Base-by-base conservation (phyloP, 2,329 filamentous ascomycete genomes). In the Thelonectria rubi region DNA sequence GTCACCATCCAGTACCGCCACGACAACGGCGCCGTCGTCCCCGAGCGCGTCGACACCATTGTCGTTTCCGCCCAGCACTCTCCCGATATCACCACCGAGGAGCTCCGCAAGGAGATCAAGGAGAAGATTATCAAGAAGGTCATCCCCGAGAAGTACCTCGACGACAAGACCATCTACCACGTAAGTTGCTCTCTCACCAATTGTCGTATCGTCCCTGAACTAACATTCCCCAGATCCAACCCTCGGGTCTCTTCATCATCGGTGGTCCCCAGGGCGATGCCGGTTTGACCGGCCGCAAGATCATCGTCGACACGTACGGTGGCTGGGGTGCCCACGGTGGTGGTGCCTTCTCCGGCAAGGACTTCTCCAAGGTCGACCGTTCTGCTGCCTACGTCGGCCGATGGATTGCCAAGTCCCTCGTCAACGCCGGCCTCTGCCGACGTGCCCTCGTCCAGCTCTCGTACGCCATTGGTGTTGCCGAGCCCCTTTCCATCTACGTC, bases 281-380 rank as follows among this genome's bases (percentile, higher is more conserved):
- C 75, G 95, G 95, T 88, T 88, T 99, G 69, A 99, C 95, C 69
- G 95, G 95, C 80, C 94, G 95, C 77, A 99, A 99, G 90, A 99
- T 99, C 88, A 90, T 97, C 71, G 95, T 99, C 79, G 95, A 99
- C 85, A 98, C 95, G 80, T 99, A 99, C 85, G 95, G 95, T 86
- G 95, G 95, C 76, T 98, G 95, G 95, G 95, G 95, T 84, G 95
- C 95, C 74, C 95, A 99, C 87, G 95, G 95, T 87, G 95, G 95
- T 86, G 95, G 95, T 91, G 95, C 95, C 81, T 99, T 99, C 91
- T 98, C 95, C 75, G 95, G 95, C 77, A 99, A 99, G 91, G 95
- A 99, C 82, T 99, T 97, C 89, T 97, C 93, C 88, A 99, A 99
- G 89, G 95, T 99, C 82, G 95, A 99, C 80, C 92, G 95, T 75